A percentile compares a stretch with the other conserved stretches of the same genome.
Evolutionary conservation across 305 asterid species (phyloP).

Genomic region (Solanum chacoense): DNA sequence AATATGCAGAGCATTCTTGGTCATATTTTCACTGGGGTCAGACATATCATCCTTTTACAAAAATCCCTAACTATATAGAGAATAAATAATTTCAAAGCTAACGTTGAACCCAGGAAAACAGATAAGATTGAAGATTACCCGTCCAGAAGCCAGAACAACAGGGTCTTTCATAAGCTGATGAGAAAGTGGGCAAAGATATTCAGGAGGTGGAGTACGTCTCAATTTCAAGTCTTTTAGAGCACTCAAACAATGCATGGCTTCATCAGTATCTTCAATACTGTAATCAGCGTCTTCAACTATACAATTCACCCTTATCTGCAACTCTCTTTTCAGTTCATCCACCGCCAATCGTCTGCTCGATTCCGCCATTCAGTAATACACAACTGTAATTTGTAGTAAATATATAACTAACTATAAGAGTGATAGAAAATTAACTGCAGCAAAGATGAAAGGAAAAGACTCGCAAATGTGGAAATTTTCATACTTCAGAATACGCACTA

Average conservation of each 20-base stretch:
- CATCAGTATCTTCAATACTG: constrained; percentile 25
- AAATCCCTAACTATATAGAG: too few relatives aligned
- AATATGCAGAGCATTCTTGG: too few relatives aligned
- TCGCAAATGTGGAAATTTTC: not conserved
- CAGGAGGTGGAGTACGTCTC: constrained; percentile 20
- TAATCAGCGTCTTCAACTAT: constrained; percentile 28
- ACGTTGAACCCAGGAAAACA: not conserved
- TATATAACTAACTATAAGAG: not conserved
- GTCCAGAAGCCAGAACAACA: constrained; percentile 47
- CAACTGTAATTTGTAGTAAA: not conserved
- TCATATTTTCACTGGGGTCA: too few relatives aligned
- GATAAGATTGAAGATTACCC: constrained; percentile 16
- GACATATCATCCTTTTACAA: too few relatives aligned
- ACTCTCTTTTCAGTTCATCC: constrained; percentile 38
- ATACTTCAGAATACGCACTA: too few relatives aligned
- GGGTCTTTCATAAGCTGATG: constrained; percentile 42
- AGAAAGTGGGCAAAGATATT: constrained; percentile 43
- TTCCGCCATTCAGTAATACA: constrained; percentile 16
- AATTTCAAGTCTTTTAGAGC: constrained; percentile 25
- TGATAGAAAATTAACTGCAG: too few relatives aligned
- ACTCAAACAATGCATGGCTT: constrained; percentile 23
- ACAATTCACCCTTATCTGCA: constrained; percentile 26
- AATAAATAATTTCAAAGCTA: too few relatives aligned
- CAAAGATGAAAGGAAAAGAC: too few relatives aligned
- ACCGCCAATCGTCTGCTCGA: constrained; percentile 1